Conservation (phyloP, 106 monocot genomes). For the Gastrodia elata region DNA sequence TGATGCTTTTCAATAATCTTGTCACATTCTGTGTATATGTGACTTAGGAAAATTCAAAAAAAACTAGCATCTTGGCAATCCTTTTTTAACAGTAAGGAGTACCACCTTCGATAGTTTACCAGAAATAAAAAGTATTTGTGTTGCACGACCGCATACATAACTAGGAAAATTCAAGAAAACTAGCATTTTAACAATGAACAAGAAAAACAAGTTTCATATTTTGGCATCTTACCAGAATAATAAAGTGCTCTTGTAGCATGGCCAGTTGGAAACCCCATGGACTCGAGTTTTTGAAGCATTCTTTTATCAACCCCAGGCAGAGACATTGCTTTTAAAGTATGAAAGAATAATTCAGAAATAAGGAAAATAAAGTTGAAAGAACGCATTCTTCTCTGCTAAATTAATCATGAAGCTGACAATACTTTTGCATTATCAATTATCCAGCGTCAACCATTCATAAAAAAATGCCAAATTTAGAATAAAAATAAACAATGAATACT, state of each 20-base stretch:
- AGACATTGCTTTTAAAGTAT: conserved; percentile 38
- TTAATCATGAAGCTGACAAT: background rate
- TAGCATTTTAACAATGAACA: background rate
- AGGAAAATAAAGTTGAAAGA: background rate
- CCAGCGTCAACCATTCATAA: background rate
- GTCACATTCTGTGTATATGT: background rate
- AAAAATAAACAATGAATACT: background rate
- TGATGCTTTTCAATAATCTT: background rate
- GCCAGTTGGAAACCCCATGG: conserved; percentile 63
- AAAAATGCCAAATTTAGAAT: background rate
- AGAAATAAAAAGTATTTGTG: too few relatives aligned
- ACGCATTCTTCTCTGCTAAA: background rate
- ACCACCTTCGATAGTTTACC: too few relatives aligned
- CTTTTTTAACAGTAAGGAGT: too few relatives aligned
- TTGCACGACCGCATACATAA: background rate
- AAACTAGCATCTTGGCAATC: too few relatives aligned
- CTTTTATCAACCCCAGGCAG: conserved; percentile 48
- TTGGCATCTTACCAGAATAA: conserved; percentile 43
- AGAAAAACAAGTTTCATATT: background rate
- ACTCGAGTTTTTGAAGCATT: conserved; percentile 52
- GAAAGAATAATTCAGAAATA: background rate
- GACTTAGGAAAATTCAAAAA: background rate
- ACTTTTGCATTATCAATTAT: background rate
- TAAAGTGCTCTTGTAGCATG: conserved; percentile 72
- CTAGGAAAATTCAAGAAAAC: background rate